Evolutionary conservation across 163 green algal genomes (phyloP).

Genomic region (Volvox carteri): DNA sequence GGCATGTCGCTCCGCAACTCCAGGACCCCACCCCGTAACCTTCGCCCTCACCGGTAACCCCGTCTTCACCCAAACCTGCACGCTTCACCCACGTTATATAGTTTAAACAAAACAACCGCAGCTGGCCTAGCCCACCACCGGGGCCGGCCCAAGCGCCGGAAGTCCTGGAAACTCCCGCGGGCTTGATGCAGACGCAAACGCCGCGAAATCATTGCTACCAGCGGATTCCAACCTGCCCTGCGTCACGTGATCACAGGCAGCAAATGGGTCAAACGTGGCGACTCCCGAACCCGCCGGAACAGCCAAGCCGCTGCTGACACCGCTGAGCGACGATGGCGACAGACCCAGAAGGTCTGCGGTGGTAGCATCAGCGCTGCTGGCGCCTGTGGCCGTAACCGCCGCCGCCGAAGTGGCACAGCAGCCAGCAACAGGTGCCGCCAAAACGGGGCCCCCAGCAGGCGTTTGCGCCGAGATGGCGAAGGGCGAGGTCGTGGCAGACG

Average conservation of each 20-base stretch:
- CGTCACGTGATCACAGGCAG: not conserved
- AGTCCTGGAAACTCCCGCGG: conserved; percentile 17
- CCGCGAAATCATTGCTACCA: conserved; percentile 45
- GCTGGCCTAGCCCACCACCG: conserved; percentile 6
- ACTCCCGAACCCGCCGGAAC: not conserved
- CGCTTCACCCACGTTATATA: not conserved
- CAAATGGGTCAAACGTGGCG: conserved; percentile 27
- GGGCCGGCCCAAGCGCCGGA: not conserved
- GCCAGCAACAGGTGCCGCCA: too few species aligned
- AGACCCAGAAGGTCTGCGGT: conserved; percentile 21
- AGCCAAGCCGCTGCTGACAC: conserved; percentile 4
- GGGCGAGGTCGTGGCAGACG: not conserved
- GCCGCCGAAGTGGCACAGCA: too few species aligned
- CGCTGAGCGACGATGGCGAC: not conserved
- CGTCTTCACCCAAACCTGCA: conserved; percentile 4
- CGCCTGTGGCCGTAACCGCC: not conserved
- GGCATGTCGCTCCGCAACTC: not conserved
- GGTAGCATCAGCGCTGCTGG: not conserved
- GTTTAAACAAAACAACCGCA: not conserved
- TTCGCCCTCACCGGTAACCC: not conserved
- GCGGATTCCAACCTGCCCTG: conserved; percentile 5
- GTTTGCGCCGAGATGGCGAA: not conserved
- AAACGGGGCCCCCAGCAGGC: not conserved
- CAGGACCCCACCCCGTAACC: not conserved
- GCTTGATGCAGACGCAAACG: conserved; percentile 28